phyloP scores from a whole-genome alignment of 306 rosid species.

The Rosa chinensis region DNA sequence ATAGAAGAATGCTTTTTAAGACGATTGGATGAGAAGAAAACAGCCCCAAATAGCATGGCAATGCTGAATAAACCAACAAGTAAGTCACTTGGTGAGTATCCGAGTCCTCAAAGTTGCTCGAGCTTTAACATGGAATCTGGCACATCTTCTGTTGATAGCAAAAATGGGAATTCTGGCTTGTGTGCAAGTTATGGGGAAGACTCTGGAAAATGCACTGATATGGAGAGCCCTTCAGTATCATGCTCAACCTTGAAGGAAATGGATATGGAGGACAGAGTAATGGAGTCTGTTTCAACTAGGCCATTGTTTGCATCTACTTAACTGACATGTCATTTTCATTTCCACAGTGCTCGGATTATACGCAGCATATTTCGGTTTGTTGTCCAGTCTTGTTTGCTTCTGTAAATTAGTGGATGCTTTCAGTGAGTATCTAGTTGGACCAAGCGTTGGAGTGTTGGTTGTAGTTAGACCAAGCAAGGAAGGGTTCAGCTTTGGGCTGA shows the following conservation, averaged over 20 bases:
- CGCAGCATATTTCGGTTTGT: slow-evolving; percentile 34
- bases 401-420: slow-evolving; percentile 43
- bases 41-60: slow-evolving; percentile 22
- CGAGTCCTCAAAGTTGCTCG: slow-evolving; percentile 45
- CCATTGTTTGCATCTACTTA: slow-evolving; percentile 39
- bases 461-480: slow-evolving; percentile 24
- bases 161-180: slow-evolving; percentile 40
- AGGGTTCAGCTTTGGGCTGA: slow-evolving; percentile 81
- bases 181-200: slow-evolving; percentile 45
- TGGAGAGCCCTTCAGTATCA: slow-evolving; percentile 38
- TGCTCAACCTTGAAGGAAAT: slow-evolving; percentile 35
- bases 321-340: slow-evolving; percentile 15
- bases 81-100: slow-evolving; percentile 31
- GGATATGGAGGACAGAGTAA: slow-evolving; percentile 46
- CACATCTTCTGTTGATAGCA: slow-evolving; percentile 40
- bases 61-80: slow-evolving; percentile 33
- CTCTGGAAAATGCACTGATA: slow-evolving; percentile 33
- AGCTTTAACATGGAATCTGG: slow-evolving; percentile 36
- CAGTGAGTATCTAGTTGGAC: slow-evolving; percentile 31
- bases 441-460: slow-evolving; percentile 43
- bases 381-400: slow-evolving; percentile 43
- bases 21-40: slow-evolving; percentile 43
- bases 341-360: slow-evolving; percentile 15
- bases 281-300: slow-evolving; percentile 29
- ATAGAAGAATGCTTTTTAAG: slow-evolving; percentile 68